These are phyloP conservation scores for Beauveria medogensis DNA, from an alignment of 2,329 filamentous ascomycete species.

Conservation along the genomic window DNA sequence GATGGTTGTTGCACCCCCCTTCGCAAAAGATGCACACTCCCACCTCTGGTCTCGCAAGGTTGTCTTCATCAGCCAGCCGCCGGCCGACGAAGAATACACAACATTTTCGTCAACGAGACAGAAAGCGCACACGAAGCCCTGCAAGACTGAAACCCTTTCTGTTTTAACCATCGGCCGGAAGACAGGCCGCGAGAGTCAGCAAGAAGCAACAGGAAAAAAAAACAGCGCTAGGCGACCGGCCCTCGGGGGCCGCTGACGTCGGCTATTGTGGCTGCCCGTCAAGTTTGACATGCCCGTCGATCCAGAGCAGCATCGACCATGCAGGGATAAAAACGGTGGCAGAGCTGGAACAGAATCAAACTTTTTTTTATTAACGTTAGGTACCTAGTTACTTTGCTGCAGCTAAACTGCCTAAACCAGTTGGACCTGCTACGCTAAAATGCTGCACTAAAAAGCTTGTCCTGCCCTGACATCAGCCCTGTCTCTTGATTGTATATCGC, in stretches of 20 bases:
- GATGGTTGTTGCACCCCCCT: no score
- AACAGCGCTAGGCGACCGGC: neutral
- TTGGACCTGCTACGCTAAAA: neutral
- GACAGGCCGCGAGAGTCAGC: slow-evolving; percentile 1
- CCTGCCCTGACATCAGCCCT: slow-evolving; percentile 3
- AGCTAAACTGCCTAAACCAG: neutral
- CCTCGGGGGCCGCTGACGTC: neutral
- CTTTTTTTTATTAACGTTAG: neutral
- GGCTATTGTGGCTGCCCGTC: neutral
- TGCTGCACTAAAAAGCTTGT: slow-evolving; percentile 3
- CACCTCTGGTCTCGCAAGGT: no score
- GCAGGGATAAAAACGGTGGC: neutral
- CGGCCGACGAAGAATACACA: neutral
- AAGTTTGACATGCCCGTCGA: neutral
- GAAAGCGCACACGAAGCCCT: no score
- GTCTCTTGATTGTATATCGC: slow-evolving; percentile 5
- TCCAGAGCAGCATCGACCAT: neutral
- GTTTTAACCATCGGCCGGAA: neutral
- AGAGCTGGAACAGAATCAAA: neutral
- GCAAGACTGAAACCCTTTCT: neutral
- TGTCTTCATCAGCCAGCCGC: neutral
- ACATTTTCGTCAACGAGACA: neutral
- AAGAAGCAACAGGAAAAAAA: neutral
- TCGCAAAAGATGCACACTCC: neutral
- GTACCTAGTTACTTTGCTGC: neutral